Evolutionary conservation across 2,329 filamentous ascomycete genomes (phyloP), one percentile per base, ranked within the genome.

Genomic region (Monosporascus sp.): DNA sequence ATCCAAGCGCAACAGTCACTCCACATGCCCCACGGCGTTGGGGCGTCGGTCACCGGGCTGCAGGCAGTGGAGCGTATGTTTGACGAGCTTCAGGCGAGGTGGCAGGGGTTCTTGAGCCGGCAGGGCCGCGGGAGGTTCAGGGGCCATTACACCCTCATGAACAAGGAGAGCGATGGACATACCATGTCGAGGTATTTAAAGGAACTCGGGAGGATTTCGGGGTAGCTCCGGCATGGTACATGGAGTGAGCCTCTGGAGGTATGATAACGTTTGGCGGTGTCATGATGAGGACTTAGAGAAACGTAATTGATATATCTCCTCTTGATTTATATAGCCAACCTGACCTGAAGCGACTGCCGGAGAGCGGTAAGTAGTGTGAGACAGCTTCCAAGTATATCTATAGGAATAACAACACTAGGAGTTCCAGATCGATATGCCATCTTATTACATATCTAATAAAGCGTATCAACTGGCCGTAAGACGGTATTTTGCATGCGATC

Each of bases 61-160:
- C 49, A 53, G 48, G 38, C 43, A 38, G 57, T 35, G 14, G 53
- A 48, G 14, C 17, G 22, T 2, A 27, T 59, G 9, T 45, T 54
- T 2, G 37, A 27, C 35, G 49, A 27, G 6, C 22, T 25, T 25
- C 24, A 25, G 24, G 24, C 5, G 7, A 7, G 7, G 24, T 25
- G 7, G 24, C 7, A 7, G 24, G 24, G 2, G 24, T 25, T 25
- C 24, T 7, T 25, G 24, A 25, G 24, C 24, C 24, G 7, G 7
- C 24, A 25, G 24, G 24, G 7, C 24, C 31, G 47, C 4, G 39
- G 47, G 7, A 39, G 43, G 20, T 61, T 57, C 15, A 49, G 50
- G 2, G 59, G 59, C 2, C 56, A 62, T 31, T 62, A 60, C 20
- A 59, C 59, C 31, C 17, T 60, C 18, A 56, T 57, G 56, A 59